These are phyloP conservation scores for Pulveroboletus sp. DNA, from an alignment of 768 basidiomycete genomes.

Conservation along the genomic window DNA sequence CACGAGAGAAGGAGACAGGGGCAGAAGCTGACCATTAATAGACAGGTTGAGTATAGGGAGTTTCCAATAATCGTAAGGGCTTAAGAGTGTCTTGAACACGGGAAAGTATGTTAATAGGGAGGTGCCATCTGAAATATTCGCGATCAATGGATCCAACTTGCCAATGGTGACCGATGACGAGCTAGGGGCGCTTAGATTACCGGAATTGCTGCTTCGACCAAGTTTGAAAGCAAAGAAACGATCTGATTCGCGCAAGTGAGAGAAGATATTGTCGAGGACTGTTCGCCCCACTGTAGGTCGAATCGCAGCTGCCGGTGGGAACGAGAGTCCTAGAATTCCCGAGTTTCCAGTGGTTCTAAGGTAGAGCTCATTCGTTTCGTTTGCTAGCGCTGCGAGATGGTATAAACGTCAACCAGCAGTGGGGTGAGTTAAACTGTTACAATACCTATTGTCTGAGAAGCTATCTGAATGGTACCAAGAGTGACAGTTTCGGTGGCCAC, in stretches of 20 bases:
- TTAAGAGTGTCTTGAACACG: conserved; percentile 36
- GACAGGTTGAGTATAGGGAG: conserved; percentile 45
- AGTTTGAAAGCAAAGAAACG: conserved; percentile 54
- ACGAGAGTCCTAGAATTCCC: conserved; percentile 55
- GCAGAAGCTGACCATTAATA: conserved; percentile 40
- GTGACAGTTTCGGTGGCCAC: conserved; percentile 48
- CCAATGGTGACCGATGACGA: conserved; percentile 58
- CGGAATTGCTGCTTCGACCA: conserved; percentile 29
- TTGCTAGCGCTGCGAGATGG: conserved; percentile 40
- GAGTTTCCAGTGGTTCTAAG: conserved; percentile 48
- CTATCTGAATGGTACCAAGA: conserved; percentile 44
- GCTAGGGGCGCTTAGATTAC: conserved; percentile 15
- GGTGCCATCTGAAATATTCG: conserved; percentile 25
- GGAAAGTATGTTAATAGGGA: conserved; percentile 35
- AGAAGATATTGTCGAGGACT: conserved; percentile 47
- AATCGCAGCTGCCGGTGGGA: conserved; percentile 48
- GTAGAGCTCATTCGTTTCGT: conserved; percentile 40
- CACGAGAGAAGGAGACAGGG: conserved; percentile 45
- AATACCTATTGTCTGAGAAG: conserved; percentile 48
- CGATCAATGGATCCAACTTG: conserved; percentile 37
- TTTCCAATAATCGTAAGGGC: conserved; percentile 57
- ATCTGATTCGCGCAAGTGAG: conserved; percentile 36
- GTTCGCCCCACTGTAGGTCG: conserved; percentile 40
- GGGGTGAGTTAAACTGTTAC: background rate
- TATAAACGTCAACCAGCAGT: background rate